Evolutionary conservation across 139 green algal species (phyloP).

Genomic region (Haematococcus lacustris): DNA sequence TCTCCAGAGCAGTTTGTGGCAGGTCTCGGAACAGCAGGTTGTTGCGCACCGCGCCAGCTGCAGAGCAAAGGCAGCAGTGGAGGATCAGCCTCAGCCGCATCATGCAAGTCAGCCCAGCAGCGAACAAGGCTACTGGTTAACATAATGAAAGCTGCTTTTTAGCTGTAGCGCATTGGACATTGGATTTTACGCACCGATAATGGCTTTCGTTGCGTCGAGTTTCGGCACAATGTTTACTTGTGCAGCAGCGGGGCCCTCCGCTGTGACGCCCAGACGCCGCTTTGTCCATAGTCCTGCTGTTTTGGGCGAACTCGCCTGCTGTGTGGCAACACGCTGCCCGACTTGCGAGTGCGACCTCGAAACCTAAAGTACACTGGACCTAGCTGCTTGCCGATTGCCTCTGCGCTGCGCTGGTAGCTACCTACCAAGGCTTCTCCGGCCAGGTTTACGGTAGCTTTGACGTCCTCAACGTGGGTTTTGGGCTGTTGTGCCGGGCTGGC

Average conservation of each 20-base stretch:
- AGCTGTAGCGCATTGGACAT: no score
- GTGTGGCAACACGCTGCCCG: background rate
- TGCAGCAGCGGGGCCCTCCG: conserved; percentile 11
- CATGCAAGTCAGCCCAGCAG: background rate
- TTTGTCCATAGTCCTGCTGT: conserved; percentile 11
- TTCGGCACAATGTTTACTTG: conserved; percentile 23
- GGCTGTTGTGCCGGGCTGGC: no score
- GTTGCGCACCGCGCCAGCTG: conserved; percentile 53
- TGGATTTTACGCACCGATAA: conserved; percentile 26
- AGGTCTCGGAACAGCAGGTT: conserved; percentile 77
- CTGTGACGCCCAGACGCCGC: conserved; percentile 18
- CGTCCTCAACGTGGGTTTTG: no score
- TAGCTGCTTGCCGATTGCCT: background rate
- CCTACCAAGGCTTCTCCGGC: no score
- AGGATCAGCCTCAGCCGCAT: background rate
- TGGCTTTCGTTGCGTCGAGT: conserved; percentile 13
- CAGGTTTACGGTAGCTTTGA: conserved; percentile 1
- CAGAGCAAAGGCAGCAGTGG: background rate
- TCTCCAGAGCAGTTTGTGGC: conserved; percentile 43
- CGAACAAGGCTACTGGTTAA: background rate
- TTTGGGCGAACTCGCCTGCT: background rate
- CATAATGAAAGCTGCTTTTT: background rate
- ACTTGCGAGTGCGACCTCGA: background rate
- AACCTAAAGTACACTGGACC: background rate
- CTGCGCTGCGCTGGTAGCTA: no score